Evolutionary conservation across 2,329 filamentous ascomycete species (phyloP).

Genomic region (Fusarium equiseti): DNA sequence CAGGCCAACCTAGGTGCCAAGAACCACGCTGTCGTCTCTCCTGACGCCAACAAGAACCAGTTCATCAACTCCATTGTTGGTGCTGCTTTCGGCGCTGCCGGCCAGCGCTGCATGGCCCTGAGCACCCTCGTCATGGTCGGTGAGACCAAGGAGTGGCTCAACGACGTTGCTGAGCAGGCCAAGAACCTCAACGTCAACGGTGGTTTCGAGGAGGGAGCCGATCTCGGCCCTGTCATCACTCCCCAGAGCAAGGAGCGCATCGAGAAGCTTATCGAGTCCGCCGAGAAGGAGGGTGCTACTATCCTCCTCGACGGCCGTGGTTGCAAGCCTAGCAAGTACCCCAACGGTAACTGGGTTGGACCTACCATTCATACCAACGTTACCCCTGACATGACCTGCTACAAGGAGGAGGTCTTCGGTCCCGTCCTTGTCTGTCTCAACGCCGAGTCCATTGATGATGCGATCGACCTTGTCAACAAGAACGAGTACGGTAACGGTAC

Average conservation of each 20-base stretch:
- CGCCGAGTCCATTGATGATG: constrained; percentile 81
- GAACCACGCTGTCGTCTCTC: constrained; percentile 87
- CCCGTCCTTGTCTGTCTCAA: constrained; percentile 86
- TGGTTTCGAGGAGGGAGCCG: constrained; percentile 83
- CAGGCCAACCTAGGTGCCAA: constrained; percentile 90
- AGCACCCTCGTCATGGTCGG: constrained; percentile 86
- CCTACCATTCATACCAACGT: constrained; percentile 87
- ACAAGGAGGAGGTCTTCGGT: constrained; percentile 87
- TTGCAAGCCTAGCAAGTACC: constrained; percentile 80
- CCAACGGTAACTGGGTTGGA: constrained; percentile 86
- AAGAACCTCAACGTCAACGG: constrained; percentile 80
- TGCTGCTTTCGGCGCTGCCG: constrained; percentile 86
- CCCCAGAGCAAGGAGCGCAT: constrained; percentile 84
- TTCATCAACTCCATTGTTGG: constrained; percentile 86
- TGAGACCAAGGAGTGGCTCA: constrained; percentile 85
- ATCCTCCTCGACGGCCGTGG: constrained; percentile 86
- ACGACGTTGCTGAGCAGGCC: constrained; percentile 81
- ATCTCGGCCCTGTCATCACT: constrained; percentile 85
- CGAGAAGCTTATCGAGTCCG: constrained; percentile 78
- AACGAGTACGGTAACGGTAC: constrained; percentile 91
- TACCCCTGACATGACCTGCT: constrained; percentile 84
- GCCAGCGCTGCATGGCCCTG: constrained; percentile 88
- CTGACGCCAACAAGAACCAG: constrained; percentile 91
- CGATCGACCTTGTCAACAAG: constrained; percentile 82
- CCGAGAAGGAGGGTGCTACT: constrained; percentile 83